Evolutionary conservation across 108 stramenopile genomes (phyloP).

Genomic region (Asterionellopsis glacialis): DNA sequence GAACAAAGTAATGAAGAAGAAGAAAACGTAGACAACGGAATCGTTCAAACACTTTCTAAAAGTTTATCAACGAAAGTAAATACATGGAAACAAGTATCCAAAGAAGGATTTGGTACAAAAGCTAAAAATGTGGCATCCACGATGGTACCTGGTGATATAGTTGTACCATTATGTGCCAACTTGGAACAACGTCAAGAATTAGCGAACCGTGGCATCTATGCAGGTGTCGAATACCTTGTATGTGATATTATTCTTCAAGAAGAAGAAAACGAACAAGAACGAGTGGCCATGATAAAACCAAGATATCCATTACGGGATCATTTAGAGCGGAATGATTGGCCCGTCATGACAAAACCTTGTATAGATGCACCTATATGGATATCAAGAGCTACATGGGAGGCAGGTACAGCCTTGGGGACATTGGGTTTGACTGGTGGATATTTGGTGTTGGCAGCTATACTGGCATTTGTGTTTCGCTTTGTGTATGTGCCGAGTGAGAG

Average conservation of each 20-base stretch:
- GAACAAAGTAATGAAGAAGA: too few species aligned
- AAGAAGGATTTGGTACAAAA: conserved; percentile 48
- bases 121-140: conserved; percentile 43
- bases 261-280: conserved; percentile 8
- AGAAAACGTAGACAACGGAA: too few species aligned
- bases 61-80: too few species aligned
- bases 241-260: neutral
- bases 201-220: conserved; percentile 43
- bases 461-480: conserved; percentile 32
- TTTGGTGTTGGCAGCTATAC: conserved; percentile 30
- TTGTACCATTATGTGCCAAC: conserved; percentile 48
- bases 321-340: conserved; percentile 60
- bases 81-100: too few species aligned
- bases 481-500: conserved; percentile 41
- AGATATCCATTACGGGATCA: conserved; percentile 44
- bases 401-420: conserved; percentile 49
- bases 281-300: conserved; percentile 32
- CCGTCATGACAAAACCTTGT: conserved; percentile 24
- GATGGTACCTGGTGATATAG: conserved; percentile 33
- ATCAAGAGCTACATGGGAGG: conserved; percentile 45
- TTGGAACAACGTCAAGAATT: conserved; percentile 39
- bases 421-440: conserved; percentile 26
- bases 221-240: conserved; percentile 52
- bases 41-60: too few species aligned
- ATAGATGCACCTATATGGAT: conserved; percentile 54